A percentile compares a stretch with the other conserved stretches of the same genome.
These are phyloP conservation scores for Starmerella powellii DNA, from an alignment of 805 yeast species.

Conservation along the genomic window DNA sequence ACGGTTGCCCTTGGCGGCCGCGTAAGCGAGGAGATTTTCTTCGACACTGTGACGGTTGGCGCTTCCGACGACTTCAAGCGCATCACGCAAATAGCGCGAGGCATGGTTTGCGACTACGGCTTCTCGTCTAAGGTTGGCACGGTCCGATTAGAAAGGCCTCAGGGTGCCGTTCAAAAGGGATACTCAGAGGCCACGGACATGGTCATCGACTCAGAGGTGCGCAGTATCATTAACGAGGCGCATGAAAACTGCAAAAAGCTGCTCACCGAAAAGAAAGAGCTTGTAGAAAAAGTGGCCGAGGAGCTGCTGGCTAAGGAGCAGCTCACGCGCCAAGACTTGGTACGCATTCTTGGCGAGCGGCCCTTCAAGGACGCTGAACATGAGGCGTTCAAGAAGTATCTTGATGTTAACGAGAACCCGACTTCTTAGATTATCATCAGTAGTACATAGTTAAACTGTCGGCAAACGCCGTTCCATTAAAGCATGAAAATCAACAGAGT, in stretches of 20 bases:
- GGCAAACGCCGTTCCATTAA: no score
- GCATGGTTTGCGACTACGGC: slow-evolving; percentile 79
- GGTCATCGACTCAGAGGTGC: slow-evolving; percentile 57
- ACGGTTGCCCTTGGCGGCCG: slow-evolving; percentile 92
- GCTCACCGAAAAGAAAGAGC: slow-evolving; percentile 45
- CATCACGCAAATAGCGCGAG: slow-evolving; percentile 75
- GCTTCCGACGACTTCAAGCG: slow-evolving; percentile 89
- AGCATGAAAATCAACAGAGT: neutral
- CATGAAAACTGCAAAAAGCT: slow-evolving; percentile 47
- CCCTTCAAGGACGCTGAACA: slow-evolving; percentile 60
- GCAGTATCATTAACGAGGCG: slow-evolving; percentile 53
- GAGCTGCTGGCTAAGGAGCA: slow-evolving; percentile 61
- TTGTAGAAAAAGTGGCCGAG: slow-evolving; percentile 62
- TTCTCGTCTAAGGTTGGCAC: slow-evolving; percentile 76
- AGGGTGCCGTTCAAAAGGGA: slow-evolving; percentile 46
- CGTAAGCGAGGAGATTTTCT: slow-evolving; percentile 81
- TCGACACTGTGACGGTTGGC: slow-evolving; percentile 78
- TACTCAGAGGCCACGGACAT: slow-evolving; percentile 63
- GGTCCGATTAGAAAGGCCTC: slow-evolving; percentile 38
- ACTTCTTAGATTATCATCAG: no score
- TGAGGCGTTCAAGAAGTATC: slow-evolving; percentile 82
- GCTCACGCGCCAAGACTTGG: slow-evolving; percentile 72
- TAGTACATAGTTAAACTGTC: no score
- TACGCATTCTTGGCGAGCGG: slow-evolving; percentile 60
- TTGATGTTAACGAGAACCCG: slow-evolving; percentile 35